These are phyloP conservation scores for Yarrowia keelungensis DNA, from an alignment of 805 yeast species.

Conservation along the genomic window DNA sequence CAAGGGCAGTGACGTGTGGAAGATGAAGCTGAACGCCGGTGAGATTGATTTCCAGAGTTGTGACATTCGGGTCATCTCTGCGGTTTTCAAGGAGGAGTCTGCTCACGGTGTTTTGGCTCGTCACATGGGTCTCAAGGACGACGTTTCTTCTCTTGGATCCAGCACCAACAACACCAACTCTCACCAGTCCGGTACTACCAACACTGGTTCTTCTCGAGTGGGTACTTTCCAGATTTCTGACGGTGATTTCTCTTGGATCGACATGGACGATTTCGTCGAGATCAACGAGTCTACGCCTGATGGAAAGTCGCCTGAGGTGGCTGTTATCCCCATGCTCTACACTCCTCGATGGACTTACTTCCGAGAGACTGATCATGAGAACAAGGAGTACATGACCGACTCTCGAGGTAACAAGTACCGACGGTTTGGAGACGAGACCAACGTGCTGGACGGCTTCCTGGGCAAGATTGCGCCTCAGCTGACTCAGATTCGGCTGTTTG, in stretches of 20 bases:
- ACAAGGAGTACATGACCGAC: slow-evolving; percentile 47
- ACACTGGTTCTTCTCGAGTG: slow-evolving; percentile 32
- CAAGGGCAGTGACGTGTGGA: slow-evolving; percentile 54
- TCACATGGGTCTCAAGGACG: slow-evolving; percentile 40
- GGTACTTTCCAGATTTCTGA: slow-evolving; percentile 48
- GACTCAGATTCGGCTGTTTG: slow-evolving; percentile 46
- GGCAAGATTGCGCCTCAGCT: slow-evolving; percentile 47
- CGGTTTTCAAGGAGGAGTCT: slow-evolving; percentile 66
- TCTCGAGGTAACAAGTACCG: slow-evolving; percentile 44
- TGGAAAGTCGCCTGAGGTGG: slow-evolving; percentile 51
- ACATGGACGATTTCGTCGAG: slow-evolving; percentile 77
- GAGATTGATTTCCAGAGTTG: slow-evolving; percentile 72
- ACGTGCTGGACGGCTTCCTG: slow-evolving; percentile 66
- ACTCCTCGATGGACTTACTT: slow-evolving; percentile 74
- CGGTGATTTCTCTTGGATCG: slow-evolving; percentile 65
- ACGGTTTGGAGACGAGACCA: slow-evolving; percentile 62
- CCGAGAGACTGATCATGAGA: slow-evolving; percentile 62
- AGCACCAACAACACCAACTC: slow-evolving; percentile 41
- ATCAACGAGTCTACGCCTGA: slow-evolving; percentile 54
- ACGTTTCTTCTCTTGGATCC: slow-evolving; percentile 41
- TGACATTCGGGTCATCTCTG: slow-evolving; percentile 71
- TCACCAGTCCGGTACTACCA: slow-evolving; percentile 40
- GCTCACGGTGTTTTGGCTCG: slow-evolving; percentile 54
- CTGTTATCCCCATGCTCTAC: slow-evolving; percentile 65
- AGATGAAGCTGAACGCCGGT: slow-evolving; percentile 66